Evolutionary conservation across 2,329 filamentous ascomycete genomes (phyloP).

Genomic region (Penicillium fuscoglaucum): DNA sequence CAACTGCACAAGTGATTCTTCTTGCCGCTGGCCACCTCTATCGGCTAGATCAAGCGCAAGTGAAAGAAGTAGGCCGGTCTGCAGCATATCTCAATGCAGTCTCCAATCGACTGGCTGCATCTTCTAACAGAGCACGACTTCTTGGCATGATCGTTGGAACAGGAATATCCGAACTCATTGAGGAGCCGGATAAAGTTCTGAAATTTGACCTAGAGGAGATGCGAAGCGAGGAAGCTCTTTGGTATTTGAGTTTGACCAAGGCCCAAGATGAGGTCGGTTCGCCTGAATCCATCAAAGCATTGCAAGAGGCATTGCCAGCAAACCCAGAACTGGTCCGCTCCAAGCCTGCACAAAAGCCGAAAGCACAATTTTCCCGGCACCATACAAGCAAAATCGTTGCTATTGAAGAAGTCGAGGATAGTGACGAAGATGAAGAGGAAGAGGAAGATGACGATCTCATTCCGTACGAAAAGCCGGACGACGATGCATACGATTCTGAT

Average conservation of each 20-base stretch:
- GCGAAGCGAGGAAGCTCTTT: constrained; percentile 68
- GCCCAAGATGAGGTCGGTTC: constrained; percentile 65
- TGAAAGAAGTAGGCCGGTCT: constrained; percentile 70
- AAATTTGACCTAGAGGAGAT: constrained; percentile 83
- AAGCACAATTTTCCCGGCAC: constrained; percentile 4
- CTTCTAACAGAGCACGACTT: constrained; percentile 73
- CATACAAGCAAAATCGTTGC: constrained; percentile 50
- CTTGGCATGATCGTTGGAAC: constrained; percentile 88
- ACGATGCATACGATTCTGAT: constrained; percentile 86
- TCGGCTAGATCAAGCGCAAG: constrained; percentile 62
- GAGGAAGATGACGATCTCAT: constrained; percentile 67
- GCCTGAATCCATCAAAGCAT: constrained; percentile 51
- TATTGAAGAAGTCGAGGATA: constrained; percentile 64
- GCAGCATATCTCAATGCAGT: constrained; percentile 72
- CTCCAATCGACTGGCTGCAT: constrained; percentile 79
- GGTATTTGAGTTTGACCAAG: constrained; percentile 68
- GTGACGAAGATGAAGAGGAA: constrained; percentile 34
- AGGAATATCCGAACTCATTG: constrained; percentile 64
- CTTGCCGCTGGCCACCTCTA: constrained; percentile 75
- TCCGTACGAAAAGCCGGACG: constrained; percentile 81
- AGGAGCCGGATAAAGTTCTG: constrained; percentile 68
- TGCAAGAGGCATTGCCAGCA: constrained; percentile 17
- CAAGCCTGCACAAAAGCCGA: constrained; percentile 8
- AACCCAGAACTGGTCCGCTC: constrained; percentile 16
- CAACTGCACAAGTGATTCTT: constrained; percentile 75